Conservation (phyloP, 2,329 filamentous ascomycete species). For the Gremmenia infestans region DNA sequence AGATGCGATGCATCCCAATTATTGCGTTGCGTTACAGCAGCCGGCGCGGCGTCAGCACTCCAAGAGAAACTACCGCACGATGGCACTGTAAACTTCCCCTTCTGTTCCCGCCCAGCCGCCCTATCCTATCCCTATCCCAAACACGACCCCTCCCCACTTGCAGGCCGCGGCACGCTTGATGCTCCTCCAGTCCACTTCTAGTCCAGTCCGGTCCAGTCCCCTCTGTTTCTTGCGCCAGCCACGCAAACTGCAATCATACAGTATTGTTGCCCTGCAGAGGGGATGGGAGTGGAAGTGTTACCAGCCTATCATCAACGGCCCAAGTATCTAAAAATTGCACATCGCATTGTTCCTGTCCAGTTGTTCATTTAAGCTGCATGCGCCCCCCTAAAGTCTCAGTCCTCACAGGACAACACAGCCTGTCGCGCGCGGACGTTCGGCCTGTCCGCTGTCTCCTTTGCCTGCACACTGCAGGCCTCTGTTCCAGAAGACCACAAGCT, state of each 20-base stretch:
- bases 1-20: too few species aligned
- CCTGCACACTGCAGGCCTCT: not conserved
- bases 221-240: not conserved
- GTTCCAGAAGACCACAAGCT: not conserved
- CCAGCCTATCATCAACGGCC: not conserved
- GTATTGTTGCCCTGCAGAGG: not conserved
- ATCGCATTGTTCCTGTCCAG: not conserved
- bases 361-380: not conserved
- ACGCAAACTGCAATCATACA: not conserved
- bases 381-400: not conserved
- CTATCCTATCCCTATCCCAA: not conserved
- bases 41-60: not conserved
- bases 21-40: not conserved
- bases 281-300: not conserved
- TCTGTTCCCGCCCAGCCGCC: not conserved
- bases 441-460: not conserved
- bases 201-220: too few species aligned
- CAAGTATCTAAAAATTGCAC: not conserved
- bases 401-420: not conserved
- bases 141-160: not conserved
- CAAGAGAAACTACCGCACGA: not conserved
- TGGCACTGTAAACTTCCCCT: not conserved
- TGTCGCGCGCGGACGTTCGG: not conserved
- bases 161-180: too few species aligned
- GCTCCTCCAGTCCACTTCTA: too few species aligned